Base-by-base conservation (phyloP, 257 asterid genomes). In the Scutellaria baicalensis region DNA sequence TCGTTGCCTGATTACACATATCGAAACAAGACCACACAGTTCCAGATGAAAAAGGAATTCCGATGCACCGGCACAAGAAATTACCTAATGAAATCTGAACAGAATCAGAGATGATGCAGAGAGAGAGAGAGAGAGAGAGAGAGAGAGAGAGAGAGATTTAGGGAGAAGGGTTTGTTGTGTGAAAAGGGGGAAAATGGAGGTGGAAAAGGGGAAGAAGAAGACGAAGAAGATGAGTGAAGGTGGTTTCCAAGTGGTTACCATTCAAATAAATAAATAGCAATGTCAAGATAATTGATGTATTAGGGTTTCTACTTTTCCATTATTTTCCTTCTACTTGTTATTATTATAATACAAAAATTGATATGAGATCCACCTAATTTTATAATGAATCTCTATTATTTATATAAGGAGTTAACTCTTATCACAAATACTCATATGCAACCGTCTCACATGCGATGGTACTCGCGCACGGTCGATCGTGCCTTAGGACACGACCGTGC, bases 171-270 rank as follows among this genome's bases (percentile, higher is more conserved):
- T 65, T 75, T 74, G 73, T 13, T 59, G 75, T 79, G 76, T 49
- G 79, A 45, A 71, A 35, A 52, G 64, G 42, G 20, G 42, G 57
- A 60, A 68, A 49, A 43, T 11, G 54, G 78, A 20, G 73, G 67
- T 17, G 63, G 45, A 58, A 51, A 56, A 61, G 43, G 35, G 44
- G 68, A 38, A 20, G 75, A 67, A 12, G 66, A 73, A 10, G 68
- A 47, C 27, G 72, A 63, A 0, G 52, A 58, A 6, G 56, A 49
- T 4, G 73, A 68, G 50, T 59, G 69, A 40, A 66, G 83, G 80
- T 65, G 74, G 77, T 70, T 80, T 80, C 82, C 75, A 49, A 67
- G 81, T 80, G 77, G 78, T 66, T 80, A 52, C 82, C 77, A 65
- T 60, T 7, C 18, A 69, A 69, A 73, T 58, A 71, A 70, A 23